These are phyloP conservation scores for Xylariaceae sp. DNA, from an alignment of 2,329 filamentous ascomycete species.

Conservation along the genomic window DNA sequence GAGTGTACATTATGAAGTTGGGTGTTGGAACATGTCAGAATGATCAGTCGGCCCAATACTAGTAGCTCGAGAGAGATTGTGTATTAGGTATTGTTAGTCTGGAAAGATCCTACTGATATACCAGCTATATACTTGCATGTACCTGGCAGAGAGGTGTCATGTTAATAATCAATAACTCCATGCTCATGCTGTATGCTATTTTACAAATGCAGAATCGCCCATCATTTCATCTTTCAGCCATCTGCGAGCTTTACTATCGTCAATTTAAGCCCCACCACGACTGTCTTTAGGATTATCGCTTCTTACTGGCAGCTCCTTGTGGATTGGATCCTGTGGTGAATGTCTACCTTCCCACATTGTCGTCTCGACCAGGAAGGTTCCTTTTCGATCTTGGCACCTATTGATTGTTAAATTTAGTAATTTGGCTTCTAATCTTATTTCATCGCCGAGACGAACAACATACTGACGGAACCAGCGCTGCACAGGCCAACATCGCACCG, in stretches of 20 bases:
- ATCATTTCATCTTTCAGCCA: too few relatives aligned
- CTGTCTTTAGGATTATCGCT: not conserved
- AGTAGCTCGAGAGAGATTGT: not conserved
- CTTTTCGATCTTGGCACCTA: constrained; percentile 65
- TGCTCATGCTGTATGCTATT: not conserved
- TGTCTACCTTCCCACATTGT: constrained; percentile 63
- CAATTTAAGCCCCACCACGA: constrained; percentile 19
- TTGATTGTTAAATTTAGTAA: not conserved
- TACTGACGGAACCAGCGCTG: constrained; percentile 66
- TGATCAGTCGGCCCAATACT: not conserved
- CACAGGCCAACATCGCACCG: constrained; percentile 62
- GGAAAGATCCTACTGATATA: too few relatives aligned
- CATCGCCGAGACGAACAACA: constrained; percentile 34
- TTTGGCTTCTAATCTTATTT: not conserved
- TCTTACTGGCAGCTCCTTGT: constrained; percentile 23
- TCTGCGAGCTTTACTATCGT: not conserved
- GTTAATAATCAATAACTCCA: constrained; percentile 2
- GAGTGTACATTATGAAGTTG: not conserved
- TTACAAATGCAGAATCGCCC: too few relatives aligned
- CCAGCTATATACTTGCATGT: too few relatives aligned
- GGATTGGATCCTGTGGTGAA: constrained; percentile 3
- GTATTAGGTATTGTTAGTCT: not conserved
- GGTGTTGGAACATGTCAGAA: not conserved
- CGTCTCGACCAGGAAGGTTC: constrained; percentile 66
- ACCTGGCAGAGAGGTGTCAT: too few relatives aligned